A percentile compares a stretch with the other conserved stretches of the same genome.
These are phyloP conservation scores for Colletotrichum camelliae DNA, from an alignment of 2,329 filamentous ascomycete species.

Conservation along the genomic window DNA sequence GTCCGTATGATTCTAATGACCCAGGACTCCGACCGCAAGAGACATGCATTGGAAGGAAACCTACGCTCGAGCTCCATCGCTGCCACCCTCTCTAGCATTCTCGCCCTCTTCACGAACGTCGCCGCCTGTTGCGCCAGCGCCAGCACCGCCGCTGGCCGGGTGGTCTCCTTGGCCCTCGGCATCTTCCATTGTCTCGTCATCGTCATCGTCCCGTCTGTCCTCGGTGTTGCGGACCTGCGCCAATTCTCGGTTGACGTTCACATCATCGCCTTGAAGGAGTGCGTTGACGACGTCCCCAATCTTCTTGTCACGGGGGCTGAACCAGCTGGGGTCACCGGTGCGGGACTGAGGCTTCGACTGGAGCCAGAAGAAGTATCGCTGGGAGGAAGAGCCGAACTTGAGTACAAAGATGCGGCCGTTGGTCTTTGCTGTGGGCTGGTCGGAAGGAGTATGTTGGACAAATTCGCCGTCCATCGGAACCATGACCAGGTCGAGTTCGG, in stretches of 20 bases:
- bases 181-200: conserved; percentile 82
- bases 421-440: conserved; percentile 65
- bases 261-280: conserved; percentile 86
- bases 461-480: conserved; percentile 90
- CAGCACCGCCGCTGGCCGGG: conserved; percentile 79
- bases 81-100: conserved; percentile 87
- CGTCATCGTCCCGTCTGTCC: conserved; percentile 62
- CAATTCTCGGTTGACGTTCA: conserved; percentile 79
- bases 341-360: conserved; percentile 85
- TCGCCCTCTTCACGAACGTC: conserved; percentile 91
- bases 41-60: conserved; percentile 50
- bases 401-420: conserved; percentile 92
- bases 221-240: conserved; percentile 62
- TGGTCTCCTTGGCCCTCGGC: conserved; percentile 69
- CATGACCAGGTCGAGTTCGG: conserved; percentile 91
- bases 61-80: conserved; percentile 99
- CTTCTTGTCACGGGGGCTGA: conserved; percentile 85
- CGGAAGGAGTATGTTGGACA: conserved; percentile 70
- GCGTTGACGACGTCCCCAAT: conserved; percentile 86
- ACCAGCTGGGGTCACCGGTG: conserved; percentile 73
- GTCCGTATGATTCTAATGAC: neutral
- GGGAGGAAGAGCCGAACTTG: conserved; percentile 91
- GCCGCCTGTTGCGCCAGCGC: conserved; percentile 85
- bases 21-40: conserved; percentile 4
- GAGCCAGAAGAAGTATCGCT: conserved; percentile 94